Percentiles rank a stretch among this genome's conserved stretches.
phyloP scores from a whole-genome alignment of 2,329 filamentous ascomycete species.

The Rutstroemia sydowiana region DNA sequence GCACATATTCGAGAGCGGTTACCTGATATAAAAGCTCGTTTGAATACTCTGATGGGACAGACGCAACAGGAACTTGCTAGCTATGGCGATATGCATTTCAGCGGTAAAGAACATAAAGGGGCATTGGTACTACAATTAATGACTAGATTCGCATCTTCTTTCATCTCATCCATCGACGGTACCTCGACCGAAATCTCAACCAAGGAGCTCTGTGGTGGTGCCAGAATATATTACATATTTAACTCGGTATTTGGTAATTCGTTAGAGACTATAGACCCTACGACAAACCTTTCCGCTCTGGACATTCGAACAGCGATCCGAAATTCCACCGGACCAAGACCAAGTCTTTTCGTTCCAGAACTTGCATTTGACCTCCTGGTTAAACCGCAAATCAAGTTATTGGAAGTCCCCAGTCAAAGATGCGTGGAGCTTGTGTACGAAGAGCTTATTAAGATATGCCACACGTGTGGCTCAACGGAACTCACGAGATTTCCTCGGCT shows the following conservation, averaged over 20 bases:
- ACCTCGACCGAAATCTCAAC: slow-evolving; percentile 98
- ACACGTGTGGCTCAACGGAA: slow-evolving; percentile 94
- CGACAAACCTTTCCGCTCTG: slow-evolving; percentile 84
- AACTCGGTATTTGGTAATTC: slow-evolving; percentile 71
- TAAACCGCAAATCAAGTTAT: slow-evolving; percentile 95
- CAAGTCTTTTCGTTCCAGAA: slow-evolving; percentile 94
- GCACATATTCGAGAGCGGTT: slow-evolving; percentile 88
- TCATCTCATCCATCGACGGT: slow-evolving; percentile 97
- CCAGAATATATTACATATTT: slow-evolving; percentile 31
- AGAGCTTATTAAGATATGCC: slow-evolving; percentile 98
- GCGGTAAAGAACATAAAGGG: slow-evolving; percentile 90
- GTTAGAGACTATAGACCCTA: slow-evolving; percentile 91
- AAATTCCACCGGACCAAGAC: slow-evolving; percentile 92
- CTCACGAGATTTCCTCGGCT: slow-evolving; percentile 85
- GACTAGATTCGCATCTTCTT: slow-evolving; percentile 95
- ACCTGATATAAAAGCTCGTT: slow-evolving; percentile 93
- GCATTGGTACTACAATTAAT: slow-evolving; percentile 94
- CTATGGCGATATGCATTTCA: slow-evolving; percentile 97
- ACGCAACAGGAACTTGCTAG: slow-evolving; percentile 97
- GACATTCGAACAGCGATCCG: slow-evolving; percentile 96
- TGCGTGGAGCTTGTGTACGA: slow-evolving; percentile 98
- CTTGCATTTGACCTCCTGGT: slow-evolving; percentile 96
- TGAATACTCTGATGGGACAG: slow-evolving; percentile 99
- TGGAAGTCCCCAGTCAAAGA: slow-evolving; percentile 89
- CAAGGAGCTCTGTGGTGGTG: slow-evolving; percentile 50